Conservation (phyloP, 2,329 filamentous ascomycete species). For the Aaosphaeria pasadenensis region DNA sequence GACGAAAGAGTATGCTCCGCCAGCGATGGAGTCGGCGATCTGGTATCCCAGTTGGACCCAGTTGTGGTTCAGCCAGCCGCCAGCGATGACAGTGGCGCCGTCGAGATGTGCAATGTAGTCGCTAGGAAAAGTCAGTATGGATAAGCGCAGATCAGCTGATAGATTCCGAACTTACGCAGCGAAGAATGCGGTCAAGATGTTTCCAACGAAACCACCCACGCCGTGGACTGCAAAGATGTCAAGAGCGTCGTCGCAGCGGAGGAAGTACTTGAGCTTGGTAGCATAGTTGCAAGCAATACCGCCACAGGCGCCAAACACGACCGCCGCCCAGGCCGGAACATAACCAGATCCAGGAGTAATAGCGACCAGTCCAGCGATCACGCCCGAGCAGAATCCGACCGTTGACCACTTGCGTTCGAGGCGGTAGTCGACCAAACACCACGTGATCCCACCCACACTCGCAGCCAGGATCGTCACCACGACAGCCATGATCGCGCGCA, state of each 20-base stretch:
- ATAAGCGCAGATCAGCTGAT: no score
- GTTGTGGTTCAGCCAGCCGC: slow-evolving; percentile 80
- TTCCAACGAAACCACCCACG: slow-evolving; percentile 74
- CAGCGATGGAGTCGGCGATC: slow-evolving; percentile 74
- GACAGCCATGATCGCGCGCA: slow-evolving; percentile 83
- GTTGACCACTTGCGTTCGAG: slow-evolving; percentile 90
- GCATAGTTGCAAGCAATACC: slow-evolving; percentile 82
- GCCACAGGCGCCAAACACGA: slow-evolving; percentile 74
- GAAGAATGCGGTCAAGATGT: slow-evolving; percentile 77
- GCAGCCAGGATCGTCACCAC: slow-evolving; percentile 84
- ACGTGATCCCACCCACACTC: slow-evolving; percentile 80
- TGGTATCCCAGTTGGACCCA: slow-evolving; percentile 84
- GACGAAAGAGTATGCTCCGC: slow-evolving; percentile 74
- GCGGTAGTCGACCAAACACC: slow-evolving; percentile 85
- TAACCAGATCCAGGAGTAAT: slow-evolving; percentile 87
- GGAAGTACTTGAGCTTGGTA: slow-evolving; percentile 83
- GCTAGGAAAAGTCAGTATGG: slow-evolving; percentile 23
- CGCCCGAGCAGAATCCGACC: slow-evolving; percentile 88
- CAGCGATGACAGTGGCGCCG: slow-evolving; percentile 62
- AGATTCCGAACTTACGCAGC: slow-evolving; percentile 56
- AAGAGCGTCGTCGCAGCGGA: slow-evolving; percentile 78
- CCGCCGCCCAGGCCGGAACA: slow-evolving; percentile 80
- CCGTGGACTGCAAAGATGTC: slow-evolving; percentile 86
- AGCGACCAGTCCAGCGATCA: slow-evolving; percentile 80
- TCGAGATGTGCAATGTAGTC: slow-evolving; percentile 83